phyloP scores from a whole-genome alignment of 768 basidiomycete genomes.

The Neoboletus magnificus region DNA sequence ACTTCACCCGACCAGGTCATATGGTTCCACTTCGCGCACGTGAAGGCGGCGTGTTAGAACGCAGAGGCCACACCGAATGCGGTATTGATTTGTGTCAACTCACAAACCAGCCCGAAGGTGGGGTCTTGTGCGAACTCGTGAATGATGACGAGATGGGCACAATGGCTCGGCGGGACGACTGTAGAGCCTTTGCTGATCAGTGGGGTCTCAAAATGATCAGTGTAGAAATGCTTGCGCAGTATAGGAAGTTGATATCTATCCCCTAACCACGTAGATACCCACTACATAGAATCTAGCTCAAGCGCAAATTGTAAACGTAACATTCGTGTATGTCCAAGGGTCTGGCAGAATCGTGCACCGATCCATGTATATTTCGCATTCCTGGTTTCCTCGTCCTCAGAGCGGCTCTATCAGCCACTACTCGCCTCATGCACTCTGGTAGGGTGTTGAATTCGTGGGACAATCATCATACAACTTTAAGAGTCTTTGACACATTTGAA shows the following conservation, averaged over 20 bases:
- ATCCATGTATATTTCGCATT: neutral
- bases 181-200: constrained; percentile 82
- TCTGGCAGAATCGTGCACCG: neutral
- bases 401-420: no score
- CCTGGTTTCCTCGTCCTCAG: no score
- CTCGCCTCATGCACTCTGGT: no score
- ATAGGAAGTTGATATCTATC: constrained; percentile 17
- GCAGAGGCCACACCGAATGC: constrained; percentile 92
- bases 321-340: neutral
- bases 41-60: constrained; percentile 77
- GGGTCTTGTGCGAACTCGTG: constrained; percentile 91
- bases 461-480: no score
- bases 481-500: no score
- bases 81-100: constrained; percentile 83
- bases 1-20: constrained; percentile 93
- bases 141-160: constrained; percentile 85
- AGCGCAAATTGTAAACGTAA: neutral
- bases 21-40: constrained; percentile 90
- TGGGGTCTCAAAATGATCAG: constrained; percentile 95
- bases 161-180: constrained; percentile 96
- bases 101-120: constrained; percentile 57
- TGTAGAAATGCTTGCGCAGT: constrained; percentile 74
- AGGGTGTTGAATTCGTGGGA: no score
- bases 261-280: neutral
- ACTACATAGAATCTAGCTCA: neutral